Base-by-base conservation (phyloP, 768 basidiomycete species). In the Agaricus sinodeliciosus region DNA sequence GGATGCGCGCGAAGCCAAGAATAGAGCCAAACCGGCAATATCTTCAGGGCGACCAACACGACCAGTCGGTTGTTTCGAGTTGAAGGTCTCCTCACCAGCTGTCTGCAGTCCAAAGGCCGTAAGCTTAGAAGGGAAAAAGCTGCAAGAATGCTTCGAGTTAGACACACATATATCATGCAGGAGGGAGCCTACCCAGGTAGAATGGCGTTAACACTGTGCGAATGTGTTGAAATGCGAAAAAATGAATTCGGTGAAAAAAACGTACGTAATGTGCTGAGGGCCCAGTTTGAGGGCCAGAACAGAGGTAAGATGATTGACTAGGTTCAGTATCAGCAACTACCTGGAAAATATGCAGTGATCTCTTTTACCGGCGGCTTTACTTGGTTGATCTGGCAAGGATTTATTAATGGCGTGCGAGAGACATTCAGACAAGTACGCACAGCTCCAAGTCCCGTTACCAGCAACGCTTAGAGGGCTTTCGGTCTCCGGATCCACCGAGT, bases 51-150 rank as follows among this genome's bases (percentile, higher is more conserved):
- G 59, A 2, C 89, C 89, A 55, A 79, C 71, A 4, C 89, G 84
- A 22, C 87, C 85, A 61, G 81, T 82, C 18, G 87, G 88, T 55
- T 90, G 86, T 12, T 59, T 62, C 0, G 71, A 62, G 35, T 71
- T 72, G 54, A 87, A 76, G 8, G 60, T 67, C 19, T 78, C 75
- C 54, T 79, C 78, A 4, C 85, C 83, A 3, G 67, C 67, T 2
- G 63, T 72, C 58, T 80, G 78, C 57, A 89, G 68, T 2, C 81
- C 85, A 45, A 72, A 89, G 0, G 85, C 80, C 1, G 90, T 91
- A 88, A 93, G 90, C 70, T 85, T 90, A 43, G 84, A 85, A 0
- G 87, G 87, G 70, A 88, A 93, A 13, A 90, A 68, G 39, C 60
- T 66, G 37, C 11, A 39, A 18, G 16, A 41, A 37, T 22, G 45